Evolutionary conservation across 2,329 filamentous ascomycete species (phyloP).

Genomic region (Aspergillus sp.): DNA sequence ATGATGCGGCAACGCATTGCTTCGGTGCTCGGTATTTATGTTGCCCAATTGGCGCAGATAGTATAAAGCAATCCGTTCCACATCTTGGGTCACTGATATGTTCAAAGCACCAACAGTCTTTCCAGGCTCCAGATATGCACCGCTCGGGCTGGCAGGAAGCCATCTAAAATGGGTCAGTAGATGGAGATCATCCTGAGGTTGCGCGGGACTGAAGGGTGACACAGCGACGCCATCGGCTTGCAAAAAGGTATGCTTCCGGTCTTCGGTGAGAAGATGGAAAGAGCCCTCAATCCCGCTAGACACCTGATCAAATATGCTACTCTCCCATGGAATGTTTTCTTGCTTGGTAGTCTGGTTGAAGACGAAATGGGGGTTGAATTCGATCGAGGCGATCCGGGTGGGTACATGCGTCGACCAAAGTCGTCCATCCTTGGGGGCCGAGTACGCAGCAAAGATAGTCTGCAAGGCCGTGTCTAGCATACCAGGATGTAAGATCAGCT

Average conservation of each 20-base stretch:
- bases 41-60: background rate
- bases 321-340: background rate
- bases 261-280: background rate
- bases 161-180: slow-evolving; percentile 7
- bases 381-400: slow-evolving; percentile 4
- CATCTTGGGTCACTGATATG: background rate
- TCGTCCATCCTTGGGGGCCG: slow-evolving; percentile 10
- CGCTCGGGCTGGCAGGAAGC: background rate
- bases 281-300: no score
- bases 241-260: slow-evolving; percentile 1
- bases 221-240: slow-evolving; percentile 7
- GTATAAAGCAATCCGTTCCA: slow-evolving; percentile 3
- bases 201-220: slow-evolving; percentile 5
- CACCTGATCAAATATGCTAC: no score
- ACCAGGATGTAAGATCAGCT: slow-evolving; percentile 11
- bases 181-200: slow-evolving; percentile 2
- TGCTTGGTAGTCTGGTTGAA: background rate
- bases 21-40: background rate
- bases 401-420: slow-evolving; percentile 14
- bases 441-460: slow-evolving; percentile 9
- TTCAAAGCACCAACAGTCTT: background rate
- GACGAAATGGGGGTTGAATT: slow-evolving; percentile 6
- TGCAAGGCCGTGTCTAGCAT: slow-evolving; percentile 15
- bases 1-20: background rate
- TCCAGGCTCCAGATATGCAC: background rate